Conservation (phyloP, 2,329 filamentous ascomycete genomes). For the Aspergillus carbonarius region DNA sequence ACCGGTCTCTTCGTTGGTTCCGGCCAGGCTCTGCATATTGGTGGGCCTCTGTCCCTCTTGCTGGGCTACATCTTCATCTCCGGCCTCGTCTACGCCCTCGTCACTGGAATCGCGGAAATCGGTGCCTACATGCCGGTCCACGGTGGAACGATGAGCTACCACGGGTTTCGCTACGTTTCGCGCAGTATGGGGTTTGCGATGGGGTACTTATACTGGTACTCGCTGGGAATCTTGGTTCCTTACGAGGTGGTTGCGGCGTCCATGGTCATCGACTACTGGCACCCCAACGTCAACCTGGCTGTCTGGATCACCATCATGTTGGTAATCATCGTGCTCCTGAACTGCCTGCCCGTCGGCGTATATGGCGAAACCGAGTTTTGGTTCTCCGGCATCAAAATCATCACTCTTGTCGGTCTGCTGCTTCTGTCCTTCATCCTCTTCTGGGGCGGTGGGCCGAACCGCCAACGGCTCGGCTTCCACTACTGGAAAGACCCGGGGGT, state of each 20-base stretch:
- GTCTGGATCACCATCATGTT: conserved; percentile 59
- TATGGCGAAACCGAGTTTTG: conserved; percentile 58
- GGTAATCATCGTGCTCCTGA: conserved; percentile 55
- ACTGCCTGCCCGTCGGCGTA: conserved; percentile 49
- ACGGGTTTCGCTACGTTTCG: conserved; percentile 45
- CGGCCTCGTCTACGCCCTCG: conserved; percentile 46
- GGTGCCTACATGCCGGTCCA: conserved; percentile 46
- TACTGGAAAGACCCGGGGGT: conserved; percentile 52
- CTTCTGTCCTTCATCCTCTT: conserved; percentile 56
- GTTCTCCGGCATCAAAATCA: conserved; percentile 53
- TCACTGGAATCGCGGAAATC: conserved; percentile 48
- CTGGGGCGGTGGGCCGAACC: conserved; percentile 56
- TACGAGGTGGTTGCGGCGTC: conserved; percentile 66
- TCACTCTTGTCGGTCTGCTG: conserved; percentile 53
- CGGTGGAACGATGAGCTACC: conserved; percentile 46
- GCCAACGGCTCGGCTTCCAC: conserved; percentile 52
- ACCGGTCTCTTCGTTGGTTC: conserved; percentile 58
- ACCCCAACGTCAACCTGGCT: conserved; percentile 42
- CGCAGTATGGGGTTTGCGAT: conserved; percentile 45
- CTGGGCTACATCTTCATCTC: conserved; percentile 55
- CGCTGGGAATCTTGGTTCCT: conserved; percentile 47
- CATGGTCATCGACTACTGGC: conserved; percentile 66
- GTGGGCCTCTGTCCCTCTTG: conserved; percentile 53
- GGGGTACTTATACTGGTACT: conserved; percentile 51
- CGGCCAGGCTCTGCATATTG: conserved; percentile 53